Percentiles rank a stretch among this genome's conserved stretches.
Conservation (phyloP, 2,329 filamentous ascomycete species). For the Xylaria arbuscula region DNA sequence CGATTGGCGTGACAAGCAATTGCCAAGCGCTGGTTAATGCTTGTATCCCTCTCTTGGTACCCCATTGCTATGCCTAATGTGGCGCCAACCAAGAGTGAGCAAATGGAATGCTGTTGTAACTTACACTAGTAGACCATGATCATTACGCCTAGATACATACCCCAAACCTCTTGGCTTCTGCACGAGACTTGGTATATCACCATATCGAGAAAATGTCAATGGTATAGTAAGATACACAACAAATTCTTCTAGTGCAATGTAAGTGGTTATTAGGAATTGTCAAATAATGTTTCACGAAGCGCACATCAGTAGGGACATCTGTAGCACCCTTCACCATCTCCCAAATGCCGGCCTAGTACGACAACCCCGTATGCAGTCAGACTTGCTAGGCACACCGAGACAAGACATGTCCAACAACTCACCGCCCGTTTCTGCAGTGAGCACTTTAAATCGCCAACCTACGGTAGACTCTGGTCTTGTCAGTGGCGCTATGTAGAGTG, state of each 20-base stretch:
- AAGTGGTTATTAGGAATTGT: neutral
- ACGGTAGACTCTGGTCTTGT: neutral
- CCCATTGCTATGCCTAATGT: conserved; percentile 26
- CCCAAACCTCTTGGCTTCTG: conserved; percentile 12
- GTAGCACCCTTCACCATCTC: neutral
- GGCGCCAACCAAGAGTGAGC: conserved; percentile 14
- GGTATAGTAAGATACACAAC: conserved; percentile 6
- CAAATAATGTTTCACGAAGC: neutral
- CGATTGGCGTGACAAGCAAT: conserved; percentile 31
- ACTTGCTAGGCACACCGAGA: conserved; percentile 11
- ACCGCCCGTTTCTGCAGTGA: conserved; percentile 38
- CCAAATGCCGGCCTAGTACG: conserved; percentile 22
- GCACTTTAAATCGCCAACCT: conserved; percentile 32
- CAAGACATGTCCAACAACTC: conserved; percentile 18
- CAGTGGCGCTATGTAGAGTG: conserved; percentile 7
- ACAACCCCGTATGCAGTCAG: conserved; percentile 28
- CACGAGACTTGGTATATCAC: conserved; percentile 17
- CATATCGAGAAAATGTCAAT: neutral
- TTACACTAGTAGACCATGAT: neutral
- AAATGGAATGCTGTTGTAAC: conserved; percentile 31
- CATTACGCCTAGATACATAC: neutral
- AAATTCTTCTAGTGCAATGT: neutral
- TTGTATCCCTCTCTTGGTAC: conserved; percentile 32
- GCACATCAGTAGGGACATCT: conserved; percentile 14
- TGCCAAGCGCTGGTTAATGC: conserved; percentile 32